These are phyloP conservation scores for Sanghuangporus sanghuang DNA, from an alignment of 1,284 basidiomycete species.

Conservation along the genomic window DNA sequence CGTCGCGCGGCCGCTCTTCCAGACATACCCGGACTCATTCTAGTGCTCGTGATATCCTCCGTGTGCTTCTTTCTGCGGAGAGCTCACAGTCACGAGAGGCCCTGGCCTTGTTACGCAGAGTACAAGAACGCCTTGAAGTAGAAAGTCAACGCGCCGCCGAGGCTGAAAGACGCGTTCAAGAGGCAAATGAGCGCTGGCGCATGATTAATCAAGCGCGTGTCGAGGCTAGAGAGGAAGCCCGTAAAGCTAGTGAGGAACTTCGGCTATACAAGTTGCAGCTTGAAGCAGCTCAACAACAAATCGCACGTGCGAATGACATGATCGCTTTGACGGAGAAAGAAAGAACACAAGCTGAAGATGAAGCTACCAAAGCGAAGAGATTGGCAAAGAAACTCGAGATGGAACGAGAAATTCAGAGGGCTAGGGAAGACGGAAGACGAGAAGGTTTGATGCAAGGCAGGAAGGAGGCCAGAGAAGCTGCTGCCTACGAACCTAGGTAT, in stretches of 20 bases:
- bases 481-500: conserved; percentile 3
- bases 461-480: conserved; percentile 30
- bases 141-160: conserved; percentile 41
- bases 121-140: conserved; percentile 36
- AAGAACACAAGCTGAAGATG: conserved; percentile 39
- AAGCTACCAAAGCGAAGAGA: conserved; percentile 38
- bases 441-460: conserved; percentile 38
- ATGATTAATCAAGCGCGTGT: conserved; percentile 36
- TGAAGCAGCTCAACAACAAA: conserved; percentile 43
- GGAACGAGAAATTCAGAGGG: conserved; percentile 34
- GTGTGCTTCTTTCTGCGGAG: conserved; percentile 34
- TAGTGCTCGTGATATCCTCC: conserved; percentile 30
- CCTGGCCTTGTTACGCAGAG: conserved; percentile 32
- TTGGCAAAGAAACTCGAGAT: conserved; percentile 39
- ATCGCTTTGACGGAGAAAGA: conserved; percentile 36
- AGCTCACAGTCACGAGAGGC: conserved; percentile 34
- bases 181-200: conserved; percentile 38
- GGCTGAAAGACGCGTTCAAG: conserved; percentile 40
- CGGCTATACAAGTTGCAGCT: conserved; percentile 41
- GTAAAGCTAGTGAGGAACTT: conserved; percentile 38
- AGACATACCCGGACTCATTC: conserved; percentile 13
- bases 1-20: conserved; percentile 9
- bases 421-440: conserved; percentile 39
- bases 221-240: conserved; percentile 35
- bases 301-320: conserved; percentile 41